A percentile compares a stretch with the other conserved stretches of the same genome.
Conservation (phyloP, 1,139 yeast species). For the Pneumocystis wakefieldiae region DNA sequence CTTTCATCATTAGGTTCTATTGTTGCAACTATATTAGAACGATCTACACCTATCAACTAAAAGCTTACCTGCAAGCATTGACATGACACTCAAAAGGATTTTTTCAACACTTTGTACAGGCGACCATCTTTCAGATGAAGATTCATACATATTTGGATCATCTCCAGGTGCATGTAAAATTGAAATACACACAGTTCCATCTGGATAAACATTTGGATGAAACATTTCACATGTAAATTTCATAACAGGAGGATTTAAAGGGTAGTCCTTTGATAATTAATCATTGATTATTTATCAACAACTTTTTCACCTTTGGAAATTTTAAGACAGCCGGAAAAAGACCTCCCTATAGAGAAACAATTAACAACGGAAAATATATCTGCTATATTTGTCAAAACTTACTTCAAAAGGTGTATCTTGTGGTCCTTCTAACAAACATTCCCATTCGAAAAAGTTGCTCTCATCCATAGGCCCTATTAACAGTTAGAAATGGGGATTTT, state of each 20-base stretch:
- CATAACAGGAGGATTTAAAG: slow-evolving; percentile 77
- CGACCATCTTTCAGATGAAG: slow-evolving; percentile 94
- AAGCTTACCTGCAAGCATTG: slow-evolving; percentile 55
- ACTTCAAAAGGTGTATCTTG: slow-evolving; percentile 19
- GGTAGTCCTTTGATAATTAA: slow-evolving; percentile 42
- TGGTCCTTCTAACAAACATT: slow-evolving; percentile 84
- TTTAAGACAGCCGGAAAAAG: slow-evolving; percentile 67
- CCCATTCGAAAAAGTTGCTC: slow-evolving; percentile 75
- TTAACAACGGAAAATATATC: neutral
- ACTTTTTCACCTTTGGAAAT: slow-evolving; percentile 42
- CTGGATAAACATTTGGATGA: slow-evolving; percentile 85
- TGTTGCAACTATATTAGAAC: neutral
- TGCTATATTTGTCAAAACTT: neutral
- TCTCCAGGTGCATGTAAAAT: slow-evolving; percentile 93
- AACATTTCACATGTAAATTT: slow-evolving; percentile 70
- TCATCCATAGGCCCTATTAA: slow-evolving; percentile 61
- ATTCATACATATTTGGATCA: slow-evolving; percentile 88
- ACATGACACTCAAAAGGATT: slow-evolving; percentile 77
- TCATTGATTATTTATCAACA: neutral
- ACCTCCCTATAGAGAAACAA: slow-evolving; percentile 79
- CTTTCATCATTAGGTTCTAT: slow-evolving; percentile 84
- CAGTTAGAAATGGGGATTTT: neutral
- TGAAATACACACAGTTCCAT: slow-evolving; percentile 91
- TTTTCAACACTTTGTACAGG: slow-evolving; percentile 96
- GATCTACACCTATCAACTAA: neutral